A percentile compares a stretch with the other conserved stretches of the same genome.
Evolutionary conservation across 192 early-diverging fungal genomes (phyloP).

Genomic region (Gaertneriomyces semiglobifer): DNA sequence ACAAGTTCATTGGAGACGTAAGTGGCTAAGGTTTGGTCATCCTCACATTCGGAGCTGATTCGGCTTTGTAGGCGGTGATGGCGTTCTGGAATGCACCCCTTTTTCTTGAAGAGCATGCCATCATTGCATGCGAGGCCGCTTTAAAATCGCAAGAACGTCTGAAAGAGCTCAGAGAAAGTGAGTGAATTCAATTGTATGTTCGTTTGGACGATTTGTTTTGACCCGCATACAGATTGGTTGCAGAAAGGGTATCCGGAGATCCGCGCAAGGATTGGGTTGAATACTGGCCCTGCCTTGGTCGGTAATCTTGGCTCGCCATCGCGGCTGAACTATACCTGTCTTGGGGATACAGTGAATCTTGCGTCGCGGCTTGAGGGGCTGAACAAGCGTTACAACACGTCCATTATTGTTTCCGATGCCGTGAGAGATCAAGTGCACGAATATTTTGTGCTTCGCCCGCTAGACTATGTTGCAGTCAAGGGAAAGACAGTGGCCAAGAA

Average conservation of each 20-base stretch:
- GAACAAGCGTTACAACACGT: slow-evolving; percentile 34
- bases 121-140: slow-evolving; percentile 31
- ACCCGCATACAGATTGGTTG: slow-evolving; percentile 11
- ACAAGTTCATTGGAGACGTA: slow-evolving; percentile 35
- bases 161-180: slow-evolving; percentile 18
- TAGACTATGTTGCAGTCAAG: slow-evolving; percentile 33
- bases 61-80: slow-evolving; percentile 16
- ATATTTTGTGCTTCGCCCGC: slow-evolving; percentile 26
- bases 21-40: neutral
- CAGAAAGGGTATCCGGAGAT: slow-evolving; percentile 32
- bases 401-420: slow-evolving; percentile 34
- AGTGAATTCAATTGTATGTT: neutral
- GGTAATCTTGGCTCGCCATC: slow-evolving; percentile 37
- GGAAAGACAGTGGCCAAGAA: slow-evolving; percentile 33
- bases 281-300: slow-evolving; percentile 40
- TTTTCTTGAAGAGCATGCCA: slow-evolving; percentile 26
- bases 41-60: neutral
- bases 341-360: slow-evolving; percentile 42
- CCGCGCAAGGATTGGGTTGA: slow-evolving; percentile 34
- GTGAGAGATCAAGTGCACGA: slow-evolving; percentile 26
- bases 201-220: neutral
- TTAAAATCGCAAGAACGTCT: slow-evolving; percentile 25
- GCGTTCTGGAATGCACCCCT: slow-evolving; percentile 35
- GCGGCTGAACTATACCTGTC: slow-evolving; percentile 43
- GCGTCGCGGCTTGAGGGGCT: slow-evolving; percentile 38